Evolutionary conservation across 257 asterid species (phyloP), one percentile per base, ranked within the genome.

Genomic region (Mentha longifolia): DNA sequence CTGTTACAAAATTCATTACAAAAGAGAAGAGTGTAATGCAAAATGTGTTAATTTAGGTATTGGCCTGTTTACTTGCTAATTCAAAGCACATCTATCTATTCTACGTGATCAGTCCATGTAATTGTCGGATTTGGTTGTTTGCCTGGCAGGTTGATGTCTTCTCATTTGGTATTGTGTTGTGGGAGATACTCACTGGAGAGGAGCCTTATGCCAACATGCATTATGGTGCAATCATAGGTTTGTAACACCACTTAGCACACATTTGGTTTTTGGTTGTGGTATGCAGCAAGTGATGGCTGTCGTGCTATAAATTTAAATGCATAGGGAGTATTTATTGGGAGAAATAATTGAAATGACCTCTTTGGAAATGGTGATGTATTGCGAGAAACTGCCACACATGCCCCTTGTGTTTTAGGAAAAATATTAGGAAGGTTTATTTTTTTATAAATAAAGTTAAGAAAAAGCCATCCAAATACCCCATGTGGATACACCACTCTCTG

Each of bases 171-270:
- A 88, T 92, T 79, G 96, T 92, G 67, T 73, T 92, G 85, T 92
- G 98, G 98, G 98, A 90, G 98, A 92, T 92, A 72, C 98, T 92
- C 69, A 90, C 97, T 3, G 98, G 98, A 15, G 98, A 92, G 77
- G 98, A 92, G 79, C 98, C 98, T 81, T 92, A 92, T 51, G 96
- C 96, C 64, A 92, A 83, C 85, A 92, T 92, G 98, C 96, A 92
- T 81, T 92, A 90, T 52, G 98, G 98, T 39, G 97, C 97, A 68
- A 92, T 92, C 79, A 92, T 91, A 83, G 97, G 80, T 76, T 64
- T 22, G 74, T 69, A 25, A 33, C 55, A 20, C 50, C 45, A 55
- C 45, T 39, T 9, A 28, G 43, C 3, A 22, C 64, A 64, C 54
- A 25, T 59, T 49, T 65, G 39, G n/a, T 25, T 37, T 76, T 39